Percentiles rank a stretch among this genome's conserved stretches.
These are phyloP conservation scores for Prosopis cineraria DNA, from an alignment of 306 rosid genomes.

Conservation along the genomic window DNA sequence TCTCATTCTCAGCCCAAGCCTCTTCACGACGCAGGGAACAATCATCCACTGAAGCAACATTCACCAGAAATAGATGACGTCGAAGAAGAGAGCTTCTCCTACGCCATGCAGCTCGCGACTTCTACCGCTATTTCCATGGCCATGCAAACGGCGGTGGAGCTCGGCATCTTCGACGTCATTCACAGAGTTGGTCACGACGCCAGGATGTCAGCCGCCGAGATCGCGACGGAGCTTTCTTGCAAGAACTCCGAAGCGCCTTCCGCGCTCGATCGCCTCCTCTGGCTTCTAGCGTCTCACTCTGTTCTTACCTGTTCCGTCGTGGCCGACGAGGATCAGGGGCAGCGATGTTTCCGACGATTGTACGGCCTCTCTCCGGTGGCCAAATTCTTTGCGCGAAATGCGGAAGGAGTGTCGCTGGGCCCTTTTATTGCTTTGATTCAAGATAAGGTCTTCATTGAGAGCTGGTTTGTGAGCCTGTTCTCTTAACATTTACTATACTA, in stretches of 20 bases:
- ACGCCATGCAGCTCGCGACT: slow-evolving; percentile 38
- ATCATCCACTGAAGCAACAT: background rate
- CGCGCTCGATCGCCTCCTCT: slow-evolving; percentile 49
- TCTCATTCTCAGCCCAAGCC: background rate
- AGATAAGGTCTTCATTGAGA: slow-evolving; percentile 33
- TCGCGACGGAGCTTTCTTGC: slow-evolving; percentile 26
- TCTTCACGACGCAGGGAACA: background rate
- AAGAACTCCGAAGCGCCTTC: slow-evolving; percentile 39
- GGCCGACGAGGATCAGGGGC: background rate
- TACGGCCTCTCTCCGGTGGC: slow-evolving; percentile 39
- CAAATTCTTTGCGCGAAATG: slow-evolving; percentile 17
- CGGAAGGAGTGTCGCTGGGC: slow-evolving; percentile 30
- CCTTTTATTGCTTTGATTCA: slow-evolving; percentile 12
- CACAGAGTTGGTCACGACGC: slow-evolving; percentile 32
- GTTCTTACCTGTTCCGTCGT: slow-evolving; percentile 36
- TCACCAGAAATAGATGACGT: slow-evolving; percentile 9
- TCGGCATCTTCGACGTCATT: slow-evolving; percentile 48
- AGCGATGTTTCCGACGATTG: slow-evolving; percentile 8
- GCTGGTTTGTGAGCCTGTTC: slow-evolving; percentile 31
- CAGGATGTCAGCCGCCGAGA: slow-evolving; percentile 32
- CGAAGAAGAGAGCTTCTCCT: slow-evolving; percentile 30
- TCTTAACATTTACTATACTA: too few species aligned
- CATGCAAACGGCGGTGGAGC: slow-evolving; percentile 41
- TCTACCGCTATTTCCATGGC: slow-evolving; percentile 38
- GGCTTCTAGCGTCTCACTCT: slow-evolving; percentile 44